Evolutionary conservation across 768 basidiomycete genomes (phyloP).

Genomic region (Paxillus ammoniavirescens): DNA sequence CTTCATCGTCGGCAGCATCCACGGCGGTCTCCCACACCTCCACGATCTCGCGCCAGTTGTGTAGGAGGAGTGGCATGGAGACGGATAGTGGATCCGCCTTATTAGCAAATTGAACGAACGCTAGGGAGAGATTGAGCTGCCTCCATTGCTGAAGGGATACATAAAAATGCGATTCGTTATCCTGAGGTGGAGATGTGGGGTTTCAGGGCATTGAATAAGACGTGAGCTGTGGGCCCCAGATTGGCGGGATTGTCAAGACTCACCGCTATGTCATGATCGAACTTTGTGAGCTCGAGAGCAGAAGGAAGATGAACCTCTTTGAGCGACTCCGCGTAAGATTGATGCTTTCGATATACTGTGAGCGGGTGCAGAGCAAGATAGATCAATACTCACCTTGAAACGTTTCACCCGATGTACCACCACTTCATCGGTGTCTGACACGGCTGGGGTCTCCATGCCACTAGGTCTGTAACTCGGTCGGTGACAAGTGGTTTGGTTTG

Average conservation of each 20-base stretch:
- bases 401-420: conserved; percentile 41
- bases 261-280: conserved; percentile 62
- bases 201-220: not conserved
- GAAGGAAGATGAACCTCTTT: conserved; percentile 75
- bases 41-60: conserved; percentile 73
- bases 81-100: conserved; percentile 59
- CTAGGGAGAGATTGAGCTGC: conserved; percentile 76
- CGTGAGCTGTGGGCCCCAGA: not conserved
- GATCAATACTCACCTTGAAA: conserved; percentile 43
- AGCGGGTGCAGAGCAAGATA: not conserved
- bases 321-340: conserved; percentile 66
- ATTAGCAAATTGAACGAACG: conserved; percentile 69
- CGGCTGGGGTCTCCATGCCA: conserved; percentile 9
- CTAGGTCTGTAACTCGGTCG: not conserved
- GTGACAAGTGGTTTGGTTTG: no score
- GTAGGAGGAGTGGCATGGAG: conserved; percentile 78
- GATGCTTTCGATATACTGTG: conserved; percentile 45
- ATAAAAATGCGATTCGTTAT: conserved; percentile 78
- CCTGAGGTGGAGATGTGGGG: conserved; percentile 39
- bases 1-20: conserved; percentile 66
- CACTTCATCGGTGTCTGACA: conserved; percentile 18
- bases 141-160: conserved; percentile 71
- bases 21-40: conserved; percentile 62
- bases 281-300: conserved; percentile 50
- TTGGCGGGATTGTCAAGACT: not conserved